Evolutionary conservation across 1,284 basidiomycete species (phyloP), one percentile per base, ranked within the genome.

Genomic region (Fomes fomentarius): DNA sequence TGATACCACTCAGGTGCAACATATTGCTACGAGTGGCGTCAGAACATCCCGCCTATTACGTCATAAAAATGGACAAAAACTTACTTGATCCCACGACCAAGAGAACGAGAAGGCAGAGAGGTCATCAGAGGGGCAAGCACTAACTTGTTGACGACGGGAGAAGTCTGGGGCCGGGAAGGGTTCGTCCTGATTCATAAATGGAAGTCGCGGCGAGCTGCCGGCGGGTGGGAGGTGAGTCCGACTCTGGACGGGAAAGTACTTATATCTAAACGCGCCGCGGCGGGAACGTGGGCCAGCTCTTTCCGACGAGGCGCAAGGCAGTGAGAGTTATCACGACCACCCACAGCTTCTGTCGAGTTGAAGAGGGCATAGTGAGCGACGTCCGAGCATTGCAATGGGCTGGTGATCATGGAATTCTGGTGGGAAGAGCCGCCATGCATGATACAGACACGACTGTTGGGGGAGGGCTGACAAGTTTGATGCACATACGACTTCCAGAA

Each of bases 361-460:
- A 26, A 48, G 55, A 26, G 42, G 46, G 24, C 43, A 30, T 19
- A 47, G 30, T 37, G 44, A 22, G 37, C 31, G 50, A 51, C 53
- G 31, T 45, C 41, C 30, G 44, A 25, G 43, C 43, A 19, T 40
- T 50, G 59, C 50, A 56, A 49, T 34, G 52, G 50, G 35, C 10
- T 37, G 44, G 28, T 39, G 49, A 26, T 35, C n/a, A 28, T 50
- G 43, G 52, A 55, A 57, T 58, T 61, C 56, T 56, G 53, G 59
- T 61, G 19, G 48, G 56, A 58, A 56, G 30, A 35, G 14, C n/a
- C n/a, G n/a, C n/a, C 25, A 24, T 38, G 30, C 60, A 62, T 58
- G 62, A 55, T 52, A 56, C 48, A 58, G 53, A 56, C 60, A 62
- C 54, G 62, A 60, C 60, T 51, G 46, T 47, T 41, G 52, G 48